Conservation (phyloP, 208 protist genomes). For the Wallacemonas sp. region DNA sequence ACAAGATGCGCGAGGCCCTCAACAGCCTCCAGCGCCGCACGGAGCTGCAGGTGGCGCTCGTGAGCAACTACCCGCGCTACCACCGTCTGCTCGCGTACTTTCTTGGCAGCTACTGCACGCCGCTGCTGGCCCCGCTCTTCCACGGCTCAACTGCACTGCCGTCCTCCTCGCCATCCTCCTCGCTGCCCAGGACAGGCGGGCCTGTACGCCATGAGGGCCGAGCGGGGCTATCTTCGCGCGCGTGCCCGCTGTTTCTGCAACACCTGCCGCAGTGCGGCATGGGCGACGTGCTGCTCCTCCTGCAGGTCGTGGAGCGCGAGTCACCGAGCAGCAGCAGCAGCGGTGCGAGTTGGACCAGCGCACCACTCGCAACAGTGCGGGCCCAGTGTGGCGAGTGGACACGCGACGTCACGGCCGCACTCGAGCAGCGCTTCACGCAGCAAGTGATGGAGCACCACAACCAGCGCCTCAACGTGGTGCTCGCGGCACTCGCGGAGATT, state of each 20-base stretch:
- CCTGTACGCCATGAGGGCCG: no score
- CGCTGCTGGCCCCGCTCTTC: neutral
- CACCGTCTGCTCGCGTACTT: slow-evolving; percentile 54
- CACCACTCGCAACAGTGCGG: slow-evolving; percentile 11
- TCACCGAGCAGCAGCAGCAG: neutral
- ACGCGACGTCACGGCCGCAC: slow-evolving; percentile 39
- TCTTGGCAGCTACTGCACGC: slow-evolving; percentile 28
- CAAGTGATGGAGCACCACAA: slow-evolving; percentile 72
- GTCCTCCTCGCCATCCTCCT: neutral
- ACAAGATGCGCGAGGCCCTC: slow-evolving; percentile 64
- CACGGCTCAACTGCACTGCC: neutral
- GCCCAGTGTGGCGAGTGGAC: slow-evolving; percentile 47
- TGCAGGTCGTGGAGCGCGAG: slow-evolving; percentile 21
- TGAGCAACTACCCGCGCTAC: slow-evolving; percentile 48
- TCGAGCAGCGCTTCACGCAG: slow-evolving; percentile 52
- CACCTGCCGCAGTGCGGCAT: slow-evolving; percentile 19
- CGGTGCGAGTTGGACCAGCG: neutral
- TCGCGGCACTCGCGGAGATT: slow-evolving; percentile 37
- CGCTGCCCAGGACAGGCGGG: no score
- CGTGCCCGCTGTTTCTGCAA: neutral
- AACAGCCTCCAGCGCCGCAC: slow-evolving; percentile 50
- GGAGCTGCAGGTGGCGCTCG: slow-evolving; percentile 43
- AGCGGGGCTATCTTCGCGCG: neutral
- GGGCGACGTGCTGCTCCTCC: slow-evolving; percentile 18
- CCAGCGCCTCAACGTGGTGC: slow-evolving; percentile 44